phyloP scores from a whole-genome alignment of 306 rosid species.

The Cucurbita moschata region DNA sequence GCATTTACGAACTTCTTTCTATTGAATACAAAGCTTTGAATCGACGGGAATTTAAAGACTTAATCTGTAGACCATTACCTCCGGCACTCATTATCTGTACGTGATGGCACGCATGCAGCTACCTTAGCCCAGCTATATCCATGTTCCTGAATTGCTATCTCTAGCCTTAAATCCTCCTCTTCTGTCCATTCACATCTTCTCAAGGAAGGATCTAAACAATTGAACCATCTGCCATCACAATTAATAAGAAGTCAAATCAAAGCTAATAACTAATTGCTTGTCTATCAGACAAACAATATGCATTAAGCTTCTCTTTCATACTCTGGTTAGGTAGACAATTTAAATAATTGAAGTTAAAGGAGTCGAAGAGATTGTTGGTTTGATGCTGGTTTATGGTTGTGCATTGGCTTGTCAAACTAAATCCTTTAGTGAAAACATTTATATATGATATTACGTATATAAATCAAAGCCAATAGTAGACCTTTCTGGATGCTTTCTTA shows the following conservation, averaged over 20 bases:
- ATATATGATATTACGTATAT: background rate
- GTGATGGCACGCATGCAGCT: slow-evolving; percentile 66
- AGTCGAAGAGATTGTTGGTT: background rate
- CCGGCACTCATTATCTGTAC: slow-evolving; percentile 85
- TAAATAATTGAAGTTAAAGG: background rate
- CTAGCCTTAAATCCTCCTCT: slow-evolving; percentile 73
- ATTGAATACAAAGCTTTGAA: background rate
- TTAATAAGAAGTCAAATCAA: slow-evolving; percentile 6
- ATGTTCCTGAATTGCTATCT: slow-evolving; percentile 50
- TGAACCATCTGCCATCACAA: slow-evolving; percentile 57
- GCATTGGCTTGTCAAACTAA: background rate
- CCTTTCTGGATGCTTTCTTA: background rate
- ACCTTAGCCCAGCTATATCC: slow-evolving; percentile 90
- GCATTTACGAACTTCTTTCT: background rate
- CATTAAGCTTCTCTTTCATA: background rate
- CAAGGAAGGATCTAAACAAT: slow-evolving; percentile 69
- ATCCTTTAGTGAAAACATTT: no score
- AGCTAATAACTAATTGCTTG: background rate
- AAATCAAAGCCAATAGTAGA: background rate
- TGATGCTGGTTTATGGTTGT: no score
- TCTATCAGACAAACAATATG: background rate
- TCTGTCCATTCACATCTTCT: slow-evolving; percentile 63
- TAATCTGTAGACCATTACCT: slow-evolving; percentile 32
- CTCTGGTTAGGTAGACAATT: background rate
- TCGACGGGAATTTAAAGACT: background rate